Evolutionary conservation across 2,329 filamentous ascomycete genomes (phyloP), one percentile per base, ranked within the genome.

Genomic region (Colletotrichum neosansevieriae): DNA sequence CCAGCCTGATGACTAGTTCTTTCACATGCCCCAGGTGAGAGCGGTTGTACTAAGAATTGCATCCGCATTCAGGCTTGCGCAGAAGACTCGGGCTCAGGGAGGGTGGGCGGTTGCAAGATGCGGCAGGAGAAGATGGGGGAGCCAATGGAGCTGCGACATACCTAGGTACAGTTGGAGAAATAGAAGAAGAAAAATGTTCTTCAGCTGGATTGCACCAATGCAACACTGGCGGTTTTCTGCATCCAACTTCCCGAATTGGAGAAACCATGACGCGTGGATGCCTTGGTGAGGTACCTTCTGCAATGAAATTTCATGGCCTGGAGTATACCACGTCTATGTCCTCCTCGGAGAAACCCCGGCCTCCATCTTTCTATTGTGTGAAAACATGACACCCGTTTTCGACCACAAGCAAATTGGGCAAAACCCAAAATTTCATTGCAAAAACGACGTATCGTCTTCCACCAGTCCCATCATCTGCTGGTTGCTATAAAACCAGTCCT

Each of bases 401-500:
- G 49, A 34, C 21, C 32, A 13, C 51, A 54, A 24, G 51, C 34
- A 12, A 32, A 1, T 24, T 19, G n/a, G 19, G 15, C 29, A 51
- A 51, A 10, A 6, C 15, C 24, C 19, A 15, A 19, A 13, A 3
- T 6, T 10, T 51, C 45, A 45, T 38, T 61, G 44, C 49, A 62
- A 45, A 29, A 58, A 54, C 24, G 50, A 51, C 19, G 19, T 38
- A 3, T 67, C 63, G 15, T 79, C 78, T 59, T 79, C 75, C 5
- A 80, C 56, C 34, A 80, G 62, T 11, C 75, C 75, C 73, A 80
- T 76, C 74, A 79, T 79, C 70, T 80, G 76, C 64, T 79, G 73
- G 56, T 77, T 79, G 51, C 74, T 79, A 67, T 76, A 79, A 56
- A 80, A 79, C 79, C 78, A 80, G 50, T 79, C 78, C 34, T 79